phyloP scores from a whole-genome alignment of 192 early-diverging fungal species.

The Backusella tuberculispora region DNA sequence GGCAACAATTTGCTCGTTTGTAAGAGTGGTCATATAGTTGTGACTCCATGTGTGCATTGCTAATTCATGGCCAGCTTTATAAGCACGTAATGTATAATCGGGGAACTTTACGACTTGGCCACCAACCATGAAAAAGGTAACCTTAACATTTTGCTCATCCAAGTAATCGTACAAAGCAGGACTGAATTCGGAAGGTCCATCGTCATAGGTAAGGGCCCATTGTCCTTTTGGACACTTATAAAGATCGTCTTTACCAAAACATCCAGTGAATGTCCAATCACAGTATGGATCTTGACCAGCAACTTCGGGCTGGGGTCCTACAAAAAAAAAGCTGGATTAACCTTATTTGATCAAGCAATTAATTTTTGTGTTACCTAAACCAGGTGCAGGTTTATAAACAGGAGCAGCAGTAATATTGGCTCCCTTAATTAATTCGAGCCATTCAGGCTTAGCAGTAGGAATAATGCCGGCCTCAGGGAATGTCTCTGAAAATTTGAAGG shows the following conservation, averaged over 20 bases:
- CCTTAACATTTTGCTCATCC: conserved; percentile 40
- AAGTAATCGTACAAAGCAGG: conserved; percentile 47
- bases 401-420: conserved; percentile 36
- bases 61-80: conserved; percentile 45
- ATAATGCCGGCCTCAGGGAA: conserved; percentile 34
- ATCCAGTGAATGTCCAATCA: conserved; percentile 56
- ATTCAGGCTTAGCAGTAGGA: conserved; percentile 41
- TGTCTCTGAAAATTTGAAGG: conserved; percentile 30
- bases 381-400: conserved; percentile 23
- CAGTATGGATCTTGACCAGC: conserved; percentile 41
- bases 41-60: conserved; percentile 71
- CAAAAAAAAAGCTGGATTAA: neutral
- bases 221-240: conserved; percentile 52
- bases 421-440: conserved; percentile 37
- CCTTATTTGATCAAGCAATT: conserved; percentile 1
- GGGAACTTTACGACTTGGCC: conserved; percentile 51
- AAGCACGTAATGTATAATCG: conserved; percentile 42
- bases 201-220: conserved; percentile 55
- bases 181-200: conserved; percentile 51
- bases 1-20: conserved; percentile 66
- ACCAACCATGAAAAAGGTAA: conserved; percentile 56
- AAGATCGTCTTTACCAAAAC: conserved; percentile 50
- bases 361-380: conserved; percentile 14
- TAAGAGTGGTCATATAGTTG: conserved; percentile 50
- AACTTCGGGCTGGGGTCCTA: conserved; percentile 24